A percentile compares a stretch with the other conserved stretches of the same genome.
phyloP scores from a whole-genome alignment of 192 early-diverging fungal genomes.

The Endogone sp. region DNA sequence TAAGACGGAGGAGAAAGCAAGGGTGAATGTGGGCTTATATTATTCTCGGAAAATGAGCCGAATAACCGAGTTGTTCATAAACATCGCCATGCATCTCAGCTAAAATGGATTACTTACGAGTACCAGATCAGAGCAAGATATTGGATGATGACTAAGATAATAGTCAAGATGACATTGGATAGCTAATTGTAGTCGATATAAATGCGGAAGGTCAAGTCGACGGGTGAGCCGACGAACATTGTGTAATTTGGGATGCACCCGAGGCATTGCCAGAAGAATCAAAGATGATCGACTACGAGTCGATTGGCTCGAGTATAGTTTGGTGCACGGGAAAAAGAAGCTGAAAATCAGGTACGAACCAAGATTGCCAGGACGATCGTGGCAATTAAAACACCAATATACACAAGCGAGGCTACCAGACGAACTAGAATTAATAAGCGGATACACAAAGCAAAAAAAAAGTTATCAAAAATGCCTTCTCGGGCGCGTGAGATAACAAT shows the following conservation, averaged over 20 bases:
- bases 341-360: conserved; percentile 23
- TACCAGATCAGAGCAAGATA: conserved; percentile 89
- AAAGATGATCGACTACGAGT: no score
- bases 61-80: no score
- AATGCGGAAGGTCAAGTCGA: background rate
- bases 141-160: conserved; percentile 83
- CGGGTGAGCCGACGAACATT: conserved; percentile 2
- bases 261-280: no score
- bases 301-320: no score
- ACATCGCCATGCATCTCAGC: background rate
- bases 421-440: conserved; percentile 44
- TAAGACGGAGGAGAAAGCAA: conserved; percentile 31
- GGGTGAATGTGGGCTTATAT: no score
- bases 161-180: conserved; percentile 57
- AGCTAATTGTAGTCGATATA: conserved; percentile 38
- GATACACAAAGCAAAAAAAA: conserved; percentile 29
- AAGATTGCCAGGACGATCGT: conserved; percentile 77
- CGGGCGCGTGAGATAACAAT: no score
- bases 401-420: conserved; percentile 70
- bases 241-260: conserved; percentile 13
- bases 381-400: conserved; percentile 57
- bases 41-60: no score
- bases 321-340: background rate
- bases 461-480: no score
- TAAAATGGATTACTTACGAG: conserved; percentile 34